A percentile compares a stretch with the other conserved stretches of the same genome.
phyloP scores from a whole-genome alignment of 1,284 basidiomycete species.

The Phlebopus sp. region DNA sequence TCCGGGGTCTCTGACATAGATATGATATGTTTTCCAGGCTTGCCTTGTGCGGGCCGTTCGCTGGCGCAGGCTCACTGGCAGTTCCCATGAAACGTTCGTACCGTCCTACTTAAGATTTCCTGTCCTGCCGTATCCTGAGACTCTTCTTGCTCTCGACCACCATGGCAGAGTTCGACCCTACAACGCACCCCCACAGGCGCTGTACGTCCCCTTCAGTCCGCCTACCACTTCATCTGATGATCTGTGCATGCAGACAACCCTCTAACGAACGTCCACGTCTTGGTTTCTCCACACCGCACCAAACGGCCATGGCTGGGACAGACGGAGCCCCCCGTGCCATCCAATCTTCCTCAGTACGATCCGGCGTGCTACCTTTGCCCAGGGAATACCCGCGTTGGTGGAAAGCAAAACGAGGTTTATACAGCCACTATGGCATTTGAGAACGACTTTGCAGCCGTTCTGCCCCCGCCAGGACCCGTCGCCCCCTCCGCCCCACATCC shows the following conservation, averaged over 20 bases:
- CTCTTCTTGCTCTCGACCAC: background rate
- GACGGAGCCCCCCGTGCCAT: slow-evolving; percentile 61
- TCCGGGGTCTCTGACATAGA: no score
- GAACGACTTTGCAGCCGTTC: slow-evolving; percentile 87
- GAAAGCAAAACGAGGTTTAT: slow-evolving; percentile 71
- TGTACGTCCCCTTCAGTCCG: slow-evolving; percentile 42
- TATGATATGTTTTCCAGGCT: no score
- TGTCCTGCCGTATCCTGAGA: no score
- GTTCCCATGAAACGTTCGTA: no score
- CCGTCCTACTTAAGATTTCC: no score
- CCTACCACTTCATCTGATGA: slow-evolving; percentile 4
- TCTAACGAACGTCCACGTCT: slow-evolving; percentile 73
- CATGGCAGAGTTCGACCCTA: slow-evolving; percentile 61
- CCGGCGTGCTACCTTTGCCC: slow-evolving; percentile 89
- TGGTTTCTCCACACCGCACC: slow-evolving; percentile 82
- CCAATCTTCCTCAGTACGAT: slow-evolving; percentile 68
- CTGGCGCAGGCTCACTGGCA: no score
- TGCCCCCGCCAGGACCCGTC: slow-evolving; percentile 54
- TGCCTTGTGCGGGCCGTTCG: no score
- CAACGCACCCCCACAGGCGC: slow-evolving; percentile 70
- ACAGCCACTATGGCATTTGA: slow-evolving; percentile 70
- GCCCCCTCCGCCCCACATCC: slow-evolving; percentile 52
- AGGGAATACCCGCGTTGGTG: slow-evolving; percentile 79
- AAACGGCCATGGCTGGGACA: slow-evolving; percentile 87
- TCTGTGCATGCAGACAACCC: slow-evolving; percentile 61